Conservation (phyloP, 2,329 filamentous ascomycete species). For the Basipetospora sp. region DNA sequence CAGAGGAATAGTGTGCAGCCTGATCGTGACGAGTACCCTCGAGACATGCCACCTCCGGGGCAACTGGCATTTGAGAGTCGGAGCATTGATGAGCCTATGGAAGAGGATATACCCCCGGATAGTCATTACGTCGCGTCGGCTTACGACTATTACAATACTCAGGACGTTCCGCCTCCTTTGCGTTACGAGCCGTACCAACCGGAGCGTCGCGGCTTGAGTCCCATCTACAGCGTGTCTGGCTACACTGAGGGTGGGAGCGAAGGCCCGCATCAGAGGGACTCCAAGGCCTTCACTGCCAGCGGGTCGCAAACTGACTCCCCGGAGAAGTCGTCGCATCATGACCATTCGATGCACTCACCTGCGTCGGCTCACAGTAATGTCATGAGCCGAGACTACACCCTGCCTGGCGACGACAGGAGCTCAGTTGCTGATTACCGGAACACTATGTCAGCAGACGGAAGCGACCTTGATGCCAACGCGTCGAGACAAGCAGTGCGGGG, state of each 20-base stretch:
- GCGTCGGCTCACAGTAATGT: conserved; percentile 41
- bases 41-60: neutral
- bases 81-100: conserved; percentile 5
- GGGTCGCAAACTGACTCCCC: conserved; percentile 48
- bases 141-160: conserved; percentile 39
- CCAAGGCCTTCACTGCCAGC: conserved; percentile 33
- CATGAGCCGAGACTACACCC: conserved; percentile 36
- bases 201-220: conserved; percentile 61
- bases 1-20: conserved; percentile 20
- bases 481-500: conserved; percentile 57
- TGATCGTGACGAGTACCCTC: neutral
- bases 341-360: conserved; percentile 29
- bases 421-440: conserved; percentile 41
- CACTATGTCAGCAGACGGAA: conserved; percentile 35
- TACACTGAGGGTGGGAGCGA: conserved; percentile 51
- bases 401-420: conserved; percentile 26
- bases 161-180: conserved; percentile 48
- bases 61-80: neutral
- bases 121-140: conserved; percentile 30
- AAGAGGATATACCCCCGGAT: conserved; percentile 18
- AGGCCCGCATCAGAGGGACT: conserved; percentile 35
- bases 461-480: conserved; percentile 37
- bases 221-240: conserved; percentile 83
- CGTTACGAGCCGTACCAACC: conserved; percentile 55
- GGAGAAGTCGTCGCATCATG: conserved; percentile 38